Base-by-base conservation (phyloP, 768 basidiomycete genomes). In the Suillus brevipes region DNA sequence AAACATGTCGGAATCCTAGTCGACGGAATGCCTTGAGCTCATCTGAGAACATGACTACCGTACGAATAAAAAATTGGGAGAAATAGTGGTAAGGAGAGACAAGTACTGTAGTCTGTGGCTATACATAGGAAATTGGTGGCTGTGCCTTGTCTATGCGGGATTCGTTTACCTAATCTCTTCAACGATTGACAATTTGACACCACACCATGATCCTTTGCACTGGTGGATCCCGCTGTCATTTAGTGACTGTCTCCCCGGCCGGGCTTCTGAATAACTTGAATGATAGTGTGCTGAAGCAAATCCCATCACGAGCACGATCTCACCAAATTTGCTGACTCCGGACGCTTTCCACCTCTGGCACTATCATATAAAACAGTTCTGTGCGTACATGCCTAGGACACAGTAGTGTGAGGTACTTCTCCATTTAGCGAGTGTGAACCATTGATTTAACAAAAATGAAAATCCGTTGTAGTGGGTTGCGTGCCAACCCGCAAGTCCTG, bases 1-100 rank as follows among this genome's bases (percentile, higher is more conserved):
- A 31, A 74, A 91, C 91, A 80, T 92, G 86, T 66, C 91, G 87
- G 66, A 91, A 83, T 6, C 91, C 91, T 36, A 93, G 85, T 70
- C 89, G 81, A 65, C 85, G 84, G 66, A 93, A 82, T 0, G 88
- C 79, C 75, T 89, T 90, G 67, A 93, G 78, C 73, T 91, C 91
- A 65, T 92, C 90, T 36, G 82, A 80, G 69, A 92, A 91, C 91
- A 92, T 92, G 37, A 40, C 57, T 28, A 20, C 31, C 1, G 10
- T 9, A 31, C 28, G 28, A 53, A 31, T 31, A 31, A 1, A 12
- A n/a, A 28, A 4, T 18, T 9, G 6, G 20, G 18, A 53, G 18
- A 20, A 4, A 4, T 7, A 31, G 28, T 20, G 18, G 52, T 53
- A 31, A 53, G 10, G 16, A 16, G 28, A 25, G 12, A 6, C 12